phyloP scores from a whole-genome alignment of 2,329 filamentous ascomycete species.

The Nigrospora oryzae region DNA sequence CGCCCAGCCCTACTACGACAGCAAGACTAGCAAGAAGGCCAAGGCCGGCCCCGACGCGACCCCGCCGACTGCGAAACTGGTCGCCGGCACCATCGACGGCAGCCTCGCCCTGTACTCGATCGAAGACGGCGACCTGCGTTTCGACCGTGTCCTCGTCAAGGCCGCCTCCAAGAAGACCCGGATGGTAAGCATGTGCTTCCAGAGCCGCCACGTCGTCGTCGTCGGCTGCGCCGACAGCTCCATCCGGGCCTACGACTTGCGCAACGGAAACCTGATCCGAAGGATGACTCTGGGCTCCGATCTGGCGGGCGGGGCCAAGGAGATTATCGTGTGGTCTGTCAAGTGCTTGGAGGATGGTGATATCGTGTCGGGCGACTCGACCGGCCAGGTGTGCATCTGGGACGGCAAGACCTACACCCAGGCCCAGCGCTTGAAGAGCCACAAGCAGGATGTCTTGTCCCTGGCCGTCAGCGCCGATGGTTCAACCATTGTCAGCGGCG shows the following conservation, averaged over 20 bases:
- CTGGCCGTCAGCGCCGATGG: conserved; percentile 1
- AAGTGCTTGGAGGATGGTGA: conserved; percentile 81
- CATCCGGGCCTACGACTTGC: conserved; percentile 81
- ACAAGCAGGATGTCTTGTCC: conserved; percentile 26
- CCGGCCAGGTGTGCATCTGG: conserved; percentile 89
- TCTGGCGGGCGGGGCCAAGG: conserved; percentile 66
- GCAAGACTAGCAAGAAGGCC: conserved; percentile 12
- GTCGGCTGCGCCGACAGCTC: conserved; percentile 94
- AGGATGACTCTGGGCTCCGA: conserved; percentile 83
- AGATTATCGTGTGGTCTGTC: conserved; percentile 88
- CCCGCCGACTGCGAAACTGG: conserved; percentile 46
- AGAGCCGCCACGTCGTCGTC: conserved; percentile 72
- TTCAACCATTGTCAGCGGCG: conserved; percentile 77
- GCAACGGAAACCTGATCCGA: conserved; percentile 65
- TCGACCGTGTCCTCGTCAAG: conserved; percentile 66
- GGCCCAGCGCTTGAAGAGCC: conserved; percentile 74
- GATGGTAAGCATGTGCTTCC: conserved; percentile 86
- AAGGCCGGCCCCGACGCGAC: conserved; percentile 13
- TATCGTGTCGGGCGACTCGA: conserved; percentile 91
- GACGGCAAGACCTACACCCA: conserved; percentile 88
- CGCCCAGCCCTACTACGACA: conserved; percentile 55
- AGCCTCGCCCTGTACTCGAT: conserved; percentile 82
- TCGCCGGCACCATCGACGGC: conserved; percentile 85
- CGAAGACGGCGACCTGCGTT: conserved; percentile 73
- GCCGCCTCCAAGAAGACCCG: conserved; percentile 77